phyloP scores from a whole-genome alignment of 2,329 filamentous ascomycete species.

The Fusarium zealandicum region DNA sequence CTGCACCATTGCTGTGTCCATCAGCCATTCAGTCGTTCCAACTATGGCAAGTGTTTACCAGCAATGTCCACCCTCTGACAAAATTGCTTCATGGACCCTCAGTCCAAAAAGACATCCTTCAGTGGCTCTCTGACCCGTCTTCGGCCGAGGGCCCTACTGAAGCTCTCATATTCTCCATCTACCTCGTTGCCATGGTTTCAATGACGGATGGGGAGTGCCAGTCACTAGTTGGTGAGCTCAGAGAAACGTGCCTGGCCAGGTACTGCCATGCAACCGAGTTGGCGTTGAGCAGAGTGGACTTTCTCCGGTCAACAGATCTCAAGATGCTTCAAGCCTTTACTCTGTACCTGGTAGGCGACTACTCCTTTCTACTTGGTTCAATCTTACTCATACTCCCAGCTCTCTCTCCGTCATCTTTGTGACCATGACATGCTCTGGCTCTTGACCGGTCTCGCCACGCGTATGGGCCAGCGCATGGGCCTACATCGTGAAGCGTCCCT shows the following conservation, averaged over 20 bases:
- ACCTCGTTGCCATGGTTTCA: no score
- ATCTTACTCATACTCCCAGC: no score
- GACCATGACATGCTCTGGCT: constrained; percentile 10
- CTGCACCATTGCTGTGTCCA: neutral
- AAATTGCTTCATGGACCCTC: neutral
- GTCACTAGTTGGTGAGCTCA: no score
- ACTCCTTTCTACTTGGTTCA: no score
- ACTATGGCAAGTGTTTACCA: neutral
- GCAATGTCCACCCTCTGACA: neutral
- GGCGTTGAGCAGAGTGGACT: constrained; percentile 5
- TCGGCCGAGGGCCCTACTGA: no score
- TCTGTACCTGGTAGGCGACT: no score
- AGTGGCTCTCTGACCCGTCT: no score
- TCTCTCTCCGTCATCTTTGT: constrained; percentile 7
- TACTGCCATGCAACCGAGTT: constrained; percentile 6
- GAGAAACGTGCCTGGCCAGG: neutral
- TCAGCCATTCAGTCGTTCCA: neutral
- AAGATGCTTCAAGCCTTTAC: constrained; percentile 2
- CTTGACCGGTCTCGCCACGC: constrained; percentile 1
- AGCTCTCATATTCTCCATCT: no score
- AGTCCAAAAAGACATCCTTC: no score
- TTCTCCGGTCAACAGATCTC: constrained; percentile 6
- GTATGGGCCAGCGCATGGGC: constrained; percentile 10
- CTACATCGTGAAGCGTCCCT: constrained; percentile 7
- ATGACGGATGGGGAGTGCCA: no score